Percentiles rank a stretch among this genome's conserved stretches.
These are phyloP conservation scores for Phialemoniopsis sp. DNA, from an alignment of 2,329 filamentous ascomycete species.

Conservation along the genomic window DNA sequence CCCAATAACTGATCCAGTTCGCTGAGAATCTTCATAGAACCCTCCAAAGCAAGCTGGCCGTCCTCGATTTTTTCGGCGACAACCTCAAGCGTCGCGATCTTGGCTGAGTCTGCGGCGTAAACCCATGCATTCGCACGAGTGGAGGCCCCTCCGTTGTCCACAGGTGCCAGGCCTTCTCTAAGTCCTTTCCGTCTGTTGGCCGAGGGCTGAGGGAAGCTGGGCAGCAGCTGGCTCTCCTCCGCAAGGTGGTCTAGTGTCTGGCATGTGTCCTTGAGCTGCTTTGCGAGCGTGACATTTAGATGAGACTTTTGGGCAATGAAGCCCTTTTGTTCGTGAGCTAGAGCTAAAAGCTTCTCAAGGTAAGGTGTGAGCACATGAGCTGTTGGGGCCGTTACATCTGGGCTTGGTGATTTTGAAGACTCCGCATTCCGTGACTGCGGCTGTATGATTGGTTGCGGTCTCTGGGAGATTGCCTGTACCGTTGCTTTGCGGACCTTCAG, in stretches of 20 bases:
- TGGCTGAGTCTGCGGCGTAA: conserved; percentile 55
- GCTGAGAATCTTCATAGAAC: conserved; percentile 43
- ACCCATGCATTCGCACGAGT: conserved; percentile 52
- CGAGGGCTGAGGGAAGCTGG: conserved; percentile 40
- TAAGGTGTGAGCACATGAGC: conserved; percentile 51
- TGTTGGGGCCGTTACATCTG: conserved; percentile 5
- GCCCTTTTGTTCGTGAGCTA: conserved; percentile 53
- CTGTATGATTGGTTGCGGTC: conserved; percentile 5
- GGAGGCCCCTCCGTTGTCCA: conserved; percentile 32
- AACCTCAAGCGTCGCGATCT: conserved; percentile 51
- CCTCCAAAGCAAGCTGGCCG: conserved; percentile 51
- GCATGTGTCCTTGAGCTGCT: conserved; percentile 44
- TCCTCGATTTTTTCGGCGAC: conserved; percentile 57
- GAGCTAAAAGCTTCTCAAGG: conserved; percentile 44
- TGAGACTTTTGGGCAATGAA: conserved; percentile 56
- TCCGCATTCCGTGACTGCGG: neutral
- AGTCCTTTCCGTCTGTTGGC: conserved; percentile 32
- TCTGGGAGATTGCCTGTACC: conserved; percentile 27
- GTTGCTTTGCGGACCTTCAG: conserved; percentile 43
- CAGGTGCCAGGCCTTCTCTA: conserved; percentile 33
- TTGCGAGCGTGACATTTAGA: conserved; percentile 43
- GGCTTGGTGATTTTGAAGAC: conserved; percentile 5
- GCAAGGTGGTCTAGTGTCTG: conserved; percentile 49
- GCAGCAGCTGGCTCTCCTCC: conserved; percentile 60
- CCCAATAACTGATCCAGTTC: conserved; percentile 47